Evolutionary conservation across 768 basidiomycete species (phyloP).

Genomic region (Amanita pallidorosea): DNA sequence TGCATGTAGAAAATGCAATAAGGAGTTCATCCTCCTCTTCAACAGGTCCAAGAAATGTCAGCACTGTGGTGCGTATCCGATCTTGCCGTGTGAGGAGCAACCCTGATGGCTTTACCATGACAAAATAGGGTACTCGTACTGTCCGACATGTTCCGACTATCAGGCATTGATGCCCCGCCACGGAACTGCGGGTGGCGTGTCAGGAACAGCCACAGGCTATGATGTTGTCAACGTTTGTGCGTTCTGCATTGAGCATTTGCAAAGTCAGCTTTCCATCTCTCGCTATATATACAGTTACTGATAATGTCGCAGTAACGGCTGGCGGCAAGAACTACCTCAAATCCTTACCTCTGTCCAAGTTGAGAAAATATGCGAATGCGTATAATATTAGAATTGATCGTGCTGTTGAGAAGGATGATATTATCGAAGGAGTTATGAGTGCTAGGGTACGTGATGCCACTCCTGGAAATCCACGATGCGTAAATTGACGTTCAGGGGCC

Average conservation of each 20-base stretch:
- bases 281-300: not conserved
- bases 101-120: not conserved
- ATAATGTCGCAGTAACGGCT: slow-evolving; percentile 48
- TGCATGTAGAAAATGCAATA: slow-evolving; percentile 61
- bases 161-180: slow-evolving; percentile 68
- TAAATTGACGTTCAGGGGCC: slow-evolving; percentile 24
- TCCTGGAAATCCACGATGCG: not conserved
- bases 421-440: slow-evolving; percentile 53
- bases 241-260: slow-evolving; percentile 63
- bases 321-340: slow-evolving; percentile 47
- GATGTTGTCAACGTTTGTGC: slow-evolving; percentile 58
- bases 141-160: slow-evolving; percentile 63
- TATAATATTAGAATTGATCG: slow-evolving; percentile 56
- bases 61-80: slow-evolving; percentile 52
- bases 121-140: slow-evolving; percentile 57
- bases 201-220: slow-evolving; percentile 36
- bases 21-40: slow-evolving; percentile 61
- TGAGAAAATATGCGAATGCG: slow-evolving; percentile 59
- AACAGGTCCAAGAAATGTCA: slow-evolving; percentile 55
- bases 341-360: slow-evolving; percentile 41
- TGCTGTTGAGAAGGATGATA: slow-evolving; percentile 69
- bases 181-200: slow-evolving; percentile 14
- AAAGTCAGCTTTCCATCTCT: slow-evolving; percentile 29
- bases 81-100: not conserved
- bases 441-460: slow-evolving; percentile 35